Evolutionary conservation across 2,329 filamentous ascomycete genomes (phyloP), one percentile per base, ranked within the genome.

Genomic region (Monilinia fructicola): DNA sequence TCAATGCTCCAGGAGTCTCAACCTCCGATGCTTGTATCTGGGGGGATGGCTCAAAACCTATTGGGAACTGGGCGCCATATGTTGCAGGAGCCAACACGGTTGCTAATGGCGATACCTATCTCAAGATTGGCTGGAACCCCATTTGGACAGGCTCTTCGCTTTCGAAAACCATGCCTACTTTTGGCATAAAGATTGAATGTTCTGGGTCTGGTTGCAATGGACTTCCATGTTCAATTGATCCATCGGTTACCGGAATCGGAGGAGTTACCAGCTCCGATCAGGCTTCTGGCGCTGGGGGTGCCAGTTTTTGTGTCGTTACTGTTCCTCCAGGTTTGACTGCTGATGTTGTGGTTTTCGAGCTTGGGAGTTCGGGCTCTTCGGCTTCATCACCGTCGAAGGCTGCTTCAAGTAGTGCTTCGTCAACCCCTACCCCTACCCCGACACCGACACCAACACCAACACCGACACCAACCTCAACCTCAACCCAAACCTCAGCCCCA

Each of bases 81-180:
- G 90, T 93, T 70, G 88, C 88, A 18, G 91, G 91, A 67, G 88
- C 89, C 66, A 93, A 93, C 78, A 87, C 87, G 21, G 87, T 87
- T 71, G 72, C 74, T 56, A 81, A 78, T 62, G 91, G 90, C 61
- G 78, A 85, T 68, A 92, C 90, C 1, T 93, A 85, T 75, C 83
- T 92, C 72, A 93, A 92, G 80, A 81, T 93, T 63, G 90, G 87
- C 65, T 90, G 87, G 83, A 93, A 93, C 77, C 91, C 91, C 31
- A 89, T 91, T 69, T 93, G 86, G 78, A 82, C 83, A 44, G 81
- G 87, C 72, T 72, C 63, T 70, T 61, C 81, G 23, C 78, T 91
- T 74, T 81, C 81, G 56, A 79, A 82, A 70, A 82, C 79, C 26
- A 83, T 84, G 70, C 90, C 90, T 9, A 82, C 79, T 7, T 93